A percentile compares a stretch with the other conserved stretches of the same genome.
These are phyloP conservation scores for Russula lepida DNA, from an alignment of 768 basidiomycete species.

Conservation along the genomic window DNA sequence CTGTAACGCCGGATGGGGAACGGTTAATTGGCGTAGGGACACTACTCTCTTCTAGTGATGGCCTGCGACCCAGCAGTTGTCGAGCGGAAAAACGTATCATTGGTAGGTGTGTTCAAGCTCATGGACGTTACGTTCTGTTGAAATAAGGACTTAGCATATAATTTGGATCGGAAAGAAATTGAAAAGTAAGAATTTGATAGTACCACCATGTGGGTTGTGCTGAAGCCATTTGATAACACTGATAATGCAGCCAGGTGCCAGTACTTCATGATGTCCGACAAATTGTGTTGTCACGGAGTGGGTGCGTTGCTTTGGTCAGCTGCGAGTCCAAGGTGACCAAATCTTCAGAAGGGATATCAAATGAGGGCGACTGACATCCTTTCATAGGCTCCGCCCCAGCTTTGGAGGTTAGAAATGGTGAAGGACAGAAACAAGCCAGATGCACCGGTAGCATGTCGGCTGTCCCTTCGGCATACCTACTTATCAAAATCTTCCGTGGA, in stretches of 20 bases:
- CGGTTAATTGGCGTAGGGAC: slow-evolving; percentile 64
- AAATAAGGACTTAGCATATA: slow-evolving; percentile 44
- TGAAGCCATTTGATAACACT: slow-evolving; percentile 13
- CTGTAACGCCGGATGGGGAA: slow-evolving; percentile 56
- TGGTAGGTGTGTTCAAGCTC: slow-evolving; percentile 34
- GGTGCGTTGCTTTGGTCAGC: slow-evolving; percentile 56
- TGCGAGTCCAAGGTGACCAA: slow-evolving; percentile 60
- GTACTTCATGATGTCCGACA: slow-evolving; percentile 67
- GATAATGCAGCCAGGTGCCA: slow-evolving; percentile 49
- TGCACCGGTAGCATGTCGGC: slow-evolving; percentile 22
- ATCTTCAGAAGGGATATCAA: not conserved
- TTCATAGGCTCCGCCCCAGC: slow-evolving; percentile 59
- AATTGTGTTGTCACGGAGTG: slow-evolving; percentile 54
- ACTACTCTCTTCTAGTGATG: slow-evolving; percentile 50
- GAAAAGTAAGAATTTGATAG: slow-evolving; percentile 45
- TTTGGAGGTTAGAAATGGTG: slow-evolving; percentile 63
- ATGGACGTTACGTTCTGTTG: not conserved
- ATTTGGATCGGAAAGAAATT: slow-evolving; percentile 51
- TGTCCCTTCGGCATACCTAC: slow-evolving; percentile 56
- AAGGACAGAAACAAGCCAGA: slow-evolving; percentile 42
- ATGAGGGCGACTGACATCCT: not conserved
- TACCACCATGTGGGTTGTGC: not conserved
- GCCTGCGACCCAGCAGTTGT: slow-evolving; percentile 61
- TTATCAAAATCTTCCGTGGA: slow-evolving; percentile 60
- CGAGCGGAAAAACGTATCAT: slow-evolving; percentile 65